phyloP scores from a whole-genome alignment of 768 basidiomycete species.

The Leccinum uliginosum region DNA sequence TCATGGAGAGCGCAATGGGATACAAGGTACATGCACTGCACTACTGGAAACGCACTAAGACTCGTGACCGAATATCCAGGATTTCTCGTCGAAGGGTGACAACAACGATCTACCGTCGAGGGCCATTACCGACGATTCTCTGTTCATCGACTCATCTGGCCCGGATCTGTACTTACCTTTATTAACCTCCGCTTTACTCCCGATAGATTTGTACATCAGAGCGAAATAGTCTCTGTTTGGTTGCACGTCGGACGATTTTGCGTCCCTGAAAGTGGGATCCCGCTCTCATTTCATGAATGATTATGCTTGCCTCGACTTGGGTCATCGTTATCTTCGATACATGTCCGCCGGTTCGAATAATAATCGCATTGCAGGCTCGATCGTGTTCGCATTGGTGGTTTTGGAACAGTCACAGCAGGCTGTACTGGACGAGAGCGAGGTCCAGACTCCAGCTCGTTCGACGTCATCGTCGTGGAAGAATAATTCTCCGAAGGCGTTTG shows the following conservation, averaged over 20 bases:
- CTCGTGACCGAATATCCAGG: neutral
- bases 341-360: neutral
- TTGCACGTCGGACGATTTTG: neutral
- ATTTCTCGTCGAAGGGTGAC: neutral
- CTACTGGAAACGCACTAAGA: neutral
- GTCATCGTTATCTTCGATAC: neutral
- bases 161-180: neutral
- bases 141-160: neutral
- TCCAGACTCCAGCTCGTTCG: too few relatives aligned
- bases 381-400: neutral
- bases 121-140: neutral
- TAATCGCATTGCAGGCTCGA: neutral
- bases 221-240: too few relatives aligned
- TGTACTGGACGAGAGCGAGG: neutral
- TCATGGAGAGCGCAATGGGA: neutral
- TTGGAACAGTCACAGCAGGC: neutral
- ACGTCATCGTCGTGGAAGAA: neutral
- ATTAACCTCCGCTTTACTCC: neutral
- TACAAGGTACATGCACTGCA: neutral
- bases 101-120: neutral
- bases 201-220: neutral
- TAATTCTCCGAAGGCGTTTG: neutral
- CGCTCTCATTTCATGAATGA: neutral
- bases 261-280: neutral
- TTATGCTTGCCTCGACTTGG: neutral